Conservation (phyloP, 2,329 filamentous ascomycete species). For the Simplicillium aogashimaense region DNA sequence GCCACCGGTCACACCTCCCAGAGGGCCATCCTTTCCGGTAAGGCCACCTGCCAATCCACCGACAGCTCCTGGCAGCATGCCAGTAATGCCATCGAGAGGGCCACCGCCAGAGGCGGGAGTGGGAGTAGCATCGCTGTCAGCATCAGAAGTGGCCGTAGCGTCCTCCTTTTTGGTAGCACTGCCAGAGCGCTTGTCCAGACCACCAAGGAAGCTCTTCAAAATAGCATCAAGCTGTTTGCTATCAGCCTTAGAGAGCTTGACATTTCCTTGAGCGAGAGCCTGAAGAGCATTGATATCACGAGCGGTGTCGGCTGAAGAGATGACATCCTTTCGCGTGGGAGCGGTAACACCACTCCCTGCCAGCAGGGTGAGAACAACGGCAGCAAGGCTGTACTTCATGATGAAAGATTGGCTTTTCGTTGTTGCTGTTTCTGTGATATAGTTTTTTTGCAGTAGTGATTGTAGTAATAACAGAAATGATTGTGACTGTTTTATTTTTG, state of each 20-base stretch:
- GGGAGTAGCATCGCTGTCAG: background rate
- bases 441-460: background rate
- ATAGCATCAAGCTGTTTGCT: background rate
- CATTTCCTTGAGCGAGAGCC: background rate
- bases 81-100: background rate
- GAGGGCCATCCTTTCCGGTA: too few relatives aligned
- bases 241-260: background rate
- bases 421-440: background rate
- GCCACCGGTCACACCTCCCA: background rate
- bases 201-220: background rate
- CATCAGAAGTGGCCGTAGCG: background rate
- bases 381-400: constrained; percentile 5
- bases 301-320: background rate
- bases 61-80: too few relatives aligned
- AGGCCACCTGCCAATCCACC: too few relatives aligned
- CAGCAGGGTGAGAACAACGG: constrained; percentile 2
- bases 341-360: constrained; percentile 3
- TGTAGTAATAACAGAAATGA: constrained; percentile 1
- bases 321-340: background rate
- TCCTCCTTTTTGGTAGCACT: background rate
- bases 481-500: too few relatives aligned
- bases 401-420: constrained; percentile 5
- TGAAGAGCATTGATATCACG: background rate
- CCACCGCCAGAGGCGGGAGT: background rate
- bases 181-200: background rate